These are phyloP conservation scores for Cutaneotrichosporon daszewskae DNA, from an alignment of 1,284 basidiomycete species.

Conservation along the genomic window DNA sequence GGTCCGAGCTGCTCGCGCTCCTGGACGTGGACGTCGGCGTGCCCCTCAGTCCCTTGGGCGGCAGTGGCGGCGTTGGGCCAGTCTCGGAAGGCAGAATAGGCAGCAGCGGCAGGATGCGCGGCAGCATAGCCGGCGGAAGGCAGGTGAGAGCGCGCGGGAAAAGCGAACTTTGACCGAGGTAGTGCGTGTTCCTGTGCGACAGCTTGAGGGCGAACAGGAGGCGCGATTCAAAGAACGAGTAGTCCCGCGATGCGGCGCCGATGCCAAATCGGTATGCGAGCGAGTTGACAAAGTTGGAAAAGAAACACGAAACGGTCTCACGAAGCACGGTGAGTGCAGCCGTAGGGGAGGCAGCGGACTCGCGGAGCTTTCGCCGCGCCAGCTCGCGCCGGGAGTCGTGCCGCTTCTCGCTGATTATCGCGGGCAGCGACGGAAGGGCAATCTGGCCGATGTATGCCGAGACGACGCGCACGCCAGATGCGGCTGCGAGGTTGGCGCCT, in stretches of 20 bases:
- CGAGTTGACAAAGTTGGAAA: conserved; percentile 19
- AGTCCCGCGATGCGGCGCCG: conserved; percentile 28
- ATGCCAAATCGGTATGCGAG: conserved; percentile 25
- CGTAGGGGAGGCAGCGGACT: conserved; percentile 12
- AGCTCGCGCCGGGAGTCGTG: conserved; percentile 27
- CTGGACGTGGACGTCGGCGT: not conserved
- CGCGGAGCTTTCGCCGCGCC: conserved; percentile 25
- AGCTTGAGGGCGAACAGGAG: conserved; percentile 32
- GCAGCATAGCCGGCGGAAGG: conserved; percentile 21
- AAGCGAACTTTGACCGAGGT: conserved; percentile 31
- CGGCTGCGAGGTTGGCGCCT: conserved; percentile 33
- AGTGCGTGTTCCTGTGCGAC: conserved; percentile 12
- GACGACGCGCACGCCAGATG: conserved; percentile 25
- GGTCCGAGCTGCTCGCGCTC: conserved; percentile 24
- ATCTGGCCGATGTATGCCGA: conserved; percentile 39
- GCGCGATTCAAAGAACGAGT: conserved; percentile 27
- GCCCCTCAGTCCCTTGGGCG: conserved; percentile 9
- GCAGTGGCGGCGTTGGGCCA: conserved; percentile 22
- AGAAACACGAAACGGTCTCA: conserved; percentile 18
- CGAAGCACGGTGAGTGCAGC: conserved; percentile 30
- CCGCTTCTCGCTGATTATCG: conserved; percentile 28
- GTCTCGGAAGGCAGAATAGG: conserved; percentile 27
- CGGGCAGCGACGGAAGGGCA: conserved; percentile 32
- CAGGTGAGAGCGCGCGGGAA: conserved; percentile 25
- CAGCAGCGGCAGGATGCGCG: conserved; percentile 20